phyloP scores from a whole-genome alignment of 441 rosid species.

The Croton laevigatus region DNA sequence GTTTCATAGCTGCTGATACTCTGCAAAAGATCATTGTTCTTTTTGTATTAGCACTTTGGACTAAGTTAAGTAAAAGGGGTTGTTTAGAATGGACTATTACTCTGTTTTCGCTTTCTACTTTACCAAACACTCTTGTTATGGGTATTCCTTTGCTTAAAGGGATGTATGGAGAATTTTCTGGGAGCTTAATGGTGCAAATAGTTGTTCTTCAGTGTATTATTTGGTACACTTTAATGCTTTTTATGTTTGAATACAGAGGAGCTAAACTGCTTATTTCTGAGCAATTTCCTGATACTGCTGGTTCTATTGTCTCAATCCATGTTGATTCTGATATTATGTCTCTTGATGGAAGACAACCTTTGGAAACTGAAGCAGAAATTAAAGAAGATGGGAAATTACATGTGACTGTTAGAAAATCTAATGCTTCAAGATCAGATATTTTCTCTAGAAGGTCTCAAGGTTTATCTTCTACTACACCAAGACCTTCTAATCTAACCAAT shows the following conservation, averaged over 20 bases:
- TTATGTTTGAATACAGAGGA: conserved; percentile 67
- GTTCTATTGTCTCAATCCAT: conserved; percentile 84
- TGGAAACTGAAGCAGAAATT: conserved; percentile 92
- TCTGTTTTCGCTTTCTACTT: conserved; percentile 58
- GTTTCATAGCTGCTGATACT: conserved; percentile 69
- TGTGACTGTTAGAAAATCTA: conserved; percentile 79
- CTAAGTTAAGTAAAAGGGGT: conserved; percentile 42
- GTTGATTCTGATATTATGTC: conserved; percentile 96
- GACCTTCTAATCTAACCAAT: conserved; percentile 68
- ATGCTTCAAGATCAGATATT: conserved; percentile 79
- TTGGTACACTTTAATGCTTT: conserved; percentile 74
- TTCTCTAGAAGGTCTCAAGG: conserved; percentile 61
- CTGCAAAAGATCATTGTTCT: conserved; percentile 61
- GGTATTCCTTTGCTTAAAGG: conserved; percentile 75
- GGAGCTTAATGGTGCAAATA: conserved; percentile 69
- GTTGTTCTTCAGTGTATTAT: conserved; percentile 76
- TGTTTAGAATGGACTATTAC: conserved; percentile 71
- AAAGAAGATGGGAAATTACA: conserved; percentile 91
- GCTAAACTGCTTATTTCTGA: conserved; percentile 77
- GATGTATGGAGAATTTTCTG: conserved; percentile 66
- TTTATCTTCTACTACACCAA: conserved; percentile 55
- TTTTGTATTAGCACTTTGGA: conserved; percentile 41
- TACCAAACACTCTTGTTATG: conserved; percentile 80
- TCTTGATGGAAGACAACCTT: conserved; percentile 77
- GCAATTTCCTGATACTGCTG: conserved; percentile 94